Conservation (phyloP, 75 land plant species). For the Adiantum capillusveneris region DNA sequence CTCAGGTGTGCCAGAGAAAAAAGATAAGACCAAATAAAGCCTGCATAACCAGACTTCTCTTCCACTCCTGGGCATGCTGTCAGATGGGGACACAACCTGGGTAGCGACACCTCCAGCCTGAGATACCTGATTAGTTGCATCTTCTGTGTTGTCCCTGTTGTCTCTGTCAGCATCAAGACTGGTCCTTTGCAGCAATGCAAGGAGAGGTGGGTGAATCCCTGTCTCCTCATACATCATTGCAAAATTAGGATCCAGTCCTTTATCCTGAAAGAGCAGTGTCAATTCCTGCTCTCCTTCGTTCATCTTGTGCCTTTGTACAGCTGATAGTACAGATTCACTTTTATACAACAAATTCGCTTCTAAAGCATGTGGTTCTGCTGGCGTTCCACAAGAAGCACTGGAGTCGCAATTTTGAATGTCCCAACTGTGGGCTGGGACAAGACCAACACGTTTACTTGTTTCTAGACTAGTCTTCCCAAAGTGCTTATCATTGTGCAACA, state of each 20-base stretch:
- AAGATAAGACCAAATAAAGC: conserved; percentile 35
- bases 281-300: conserved; percentile 71
- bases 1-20: conserved; percentile 84
- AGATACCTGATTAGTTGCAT: conserved; percentile 40
- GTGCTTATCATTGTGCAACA: conserved; percentile 20
- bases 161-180: conserved; percentile 99
- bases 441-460: conserved; percentile 20
- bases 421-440: conserved; percentile 47
- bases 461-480: conserved; percentile 16
- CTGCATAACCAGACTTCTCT: conserved; percentile 67
- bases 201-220: conserved; percentile 90
- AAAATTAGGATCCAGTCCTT: conserved; percentile 99
- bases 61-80: conserved; percentile 58
- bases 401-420: conserved; percentile 67
- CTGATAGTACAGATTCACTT: conserved; percentile 52
- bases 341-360: conserved; percentile 64
- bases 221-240: conserved; percentile 96
- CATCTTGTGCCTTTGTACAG: conserved; percentile 22
- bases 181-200: conserved; percentile 87
- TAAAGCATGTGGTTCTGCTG: conserved; percentile 41
- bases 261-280: conserved; percentile 70
- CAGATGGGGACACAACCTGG: conserved; percentile 68
- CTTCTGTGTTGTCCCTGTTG: conserved; percentile 62
- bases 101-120: conserved; percentile 37
- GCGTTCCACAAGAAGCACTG: conserved; percentile 37